Conservation (phyloP, 192 early-diverging fungal genomes). For the Coemansia sp. region DNA sequence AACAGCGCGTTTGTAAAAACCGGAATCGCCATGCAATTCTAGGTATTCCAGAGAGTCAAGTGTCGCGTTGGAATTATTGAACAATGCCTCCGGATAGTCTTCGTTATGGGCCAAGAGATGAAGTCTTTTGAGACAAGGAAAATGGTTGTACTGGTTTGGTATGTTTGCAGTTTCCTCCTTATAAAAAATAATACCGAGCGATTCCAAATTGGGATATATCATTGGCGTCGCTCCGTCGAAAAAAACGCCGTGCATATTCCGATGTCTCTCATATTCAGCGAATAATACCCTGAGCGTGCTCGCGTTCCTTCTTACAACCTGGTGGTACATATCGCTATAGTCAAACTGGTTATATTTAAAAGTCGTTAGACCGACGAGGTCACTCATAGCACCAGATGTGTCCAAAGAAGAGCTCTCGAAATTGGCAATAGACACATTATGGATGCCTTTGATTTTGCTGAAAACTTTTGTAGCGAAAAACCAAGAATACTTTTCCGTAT, state of each 20-base stretch:
- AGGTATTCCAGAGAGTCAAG: background rate
- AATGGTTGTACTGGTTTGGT: background rate
- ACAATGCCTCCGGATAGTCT: background rate
- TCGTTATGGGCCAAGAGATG: background rate
- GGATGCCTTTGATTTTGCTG: background rate
- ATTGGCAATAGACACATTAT: background rate
- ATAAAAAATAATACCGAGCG: background rate
- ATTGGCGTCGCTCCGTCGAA: background rate
- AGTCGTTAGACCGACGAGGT: background rate
- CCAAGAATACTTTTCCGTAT: background rate
- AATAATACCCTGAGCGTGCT: background rate
- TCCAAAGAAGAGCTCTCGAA: background rate
- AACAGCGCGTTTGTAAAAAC: background rate
- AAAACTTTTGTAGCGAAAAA: background rate
- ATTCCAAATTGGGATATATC: background rate
- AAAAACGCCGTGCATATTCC: background rate
- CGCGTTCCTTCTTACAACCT: background rate
- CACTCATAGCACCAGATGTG: background rate
- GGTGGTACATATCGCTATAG: background rate
- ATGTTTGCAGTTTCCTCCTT: background rate
- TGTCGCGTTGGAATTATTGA: background rate
- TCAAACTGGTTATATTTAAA: background rate
- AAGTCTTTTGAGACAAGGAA: background rate
- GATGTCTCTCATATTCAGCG: background rate
- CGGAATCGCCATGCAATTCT: background rate